Conservation (phyloP, 148 eudicot genomes). For the Rhododendron ovatum region DNA sequence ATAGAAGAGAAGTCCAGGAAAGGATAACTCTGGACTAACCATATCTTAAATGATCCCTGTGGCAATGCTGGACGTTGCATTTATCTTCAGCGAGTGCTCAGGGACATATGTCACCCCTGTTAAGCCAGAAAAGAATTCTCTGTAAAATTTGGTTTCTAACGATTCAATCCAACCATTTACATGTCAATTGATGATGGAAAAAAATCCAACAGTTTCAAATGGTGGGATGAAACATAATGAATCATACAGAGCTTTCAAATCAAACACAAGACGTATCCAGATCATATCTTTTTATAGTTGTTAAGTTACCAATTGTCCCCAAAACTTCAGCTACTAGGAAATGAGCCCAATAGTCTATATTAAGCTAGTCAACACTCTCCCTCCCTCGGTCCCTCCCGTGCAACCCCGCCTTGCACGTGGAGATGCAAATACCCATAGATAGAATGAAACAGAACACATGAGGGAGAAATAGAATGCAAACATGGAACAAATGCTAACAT, state of each 20-base stretch:
- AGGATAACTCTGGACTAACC: background rate
- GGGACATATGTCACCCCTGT: constrained; percentile 78
- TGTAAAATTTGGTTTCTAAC: background rate
- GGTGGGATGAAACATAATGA: background rate
- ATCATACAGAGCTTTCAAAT: background rate
- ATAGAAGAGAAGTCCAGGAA: background rate
- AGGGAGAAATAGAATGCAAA: background rate
- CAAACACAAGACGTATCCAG: background rate
- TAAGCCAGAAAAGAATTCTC: constrained; percentile 11
- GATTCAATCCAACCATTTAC: background rate
- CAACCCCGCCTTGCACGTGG: background rate
- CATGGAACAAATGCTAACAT: background rate
- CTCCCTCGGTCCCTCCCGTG: background rate
- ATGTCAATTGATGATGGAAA: background rate
- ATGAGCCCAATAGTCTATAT: background rate
- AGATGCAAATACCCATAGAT: background rate
- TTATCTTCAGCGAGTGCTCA: constrained; percentile 84
- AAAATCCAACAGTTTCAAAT: background rate
- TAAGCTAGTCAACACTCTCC: background rate
- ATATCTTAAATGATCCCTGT: constrained; percentile 50
- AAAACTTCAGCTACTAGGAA: background rate
- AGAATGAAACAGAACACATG: background rate
- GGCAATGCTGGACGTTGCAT: constrained; percentile 85
- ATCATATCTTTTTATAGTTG: background rate
- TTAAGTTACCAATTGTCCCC: background rate